Evolutionary conservation across 768 basidiomycete species (phyloP), one percentile per base, ranked within the genome.

Genomic region (Leccinum pellstonianum): DNA sequence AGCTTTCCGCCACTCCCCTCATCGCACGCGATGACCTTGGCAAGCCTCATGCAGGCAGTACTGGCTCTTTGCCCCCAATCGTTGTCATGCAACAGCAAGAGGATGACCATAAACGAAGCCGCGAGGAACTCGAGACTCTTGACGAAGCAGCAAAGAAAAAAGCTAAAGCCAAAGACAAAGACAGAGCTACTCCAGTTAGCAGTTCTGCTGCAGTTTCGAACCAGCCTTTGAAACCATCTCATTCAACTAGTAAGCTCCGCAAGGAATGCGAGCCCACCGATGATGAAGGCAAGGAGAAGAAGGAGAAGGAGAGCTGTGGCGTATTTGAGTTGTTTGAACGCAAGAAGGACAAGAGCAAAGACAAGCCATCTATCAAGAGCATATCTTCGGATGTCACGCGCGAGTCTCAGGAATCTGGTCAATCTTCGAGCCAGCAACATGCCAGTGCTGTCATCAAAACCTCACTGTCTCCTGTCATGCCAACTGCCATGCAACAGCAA

Each of bases 261-360:
- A 83, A 82, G 63, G 82, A 81, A 14, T 68, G 70, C 55, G 74
- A 77, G 11, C 66, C 71, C 12, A 70, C 78, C 53, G 81, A 81
- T 35, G 81, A 81, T 23, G 72, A 76, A 14, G 83, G 79, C 70
- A 80, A 83, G 50, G 83, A 81, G 60, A 83, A 82, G 65, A 80
- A 83, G 61, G 83, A 83, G 62, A 88, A 87, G 76, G 86, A 83
- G 56, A 75, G 84, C 3, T 86, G 90, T 8, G 86, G 89, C 3
- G 81, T 98, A 58, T 88, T 97, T 63, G 81, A 86, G 0, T 67
- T 98, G 52, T 96, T 96, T 70, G 81, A 81, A 17, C 77, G 88
- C 65, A 87, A 85, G 74, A 94, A 89, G 17, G 85, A 90, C 67
- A 91, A 88, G 75, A 79, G 85, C 54, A 87, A 87, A 68, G 86